Evolutionary conservation across 2,329 filamentous ascomycete genomes (phyloP), one percentile per base, ranked within the genome.

Genomic region (Pleochaeta shiraiana): DNA sequence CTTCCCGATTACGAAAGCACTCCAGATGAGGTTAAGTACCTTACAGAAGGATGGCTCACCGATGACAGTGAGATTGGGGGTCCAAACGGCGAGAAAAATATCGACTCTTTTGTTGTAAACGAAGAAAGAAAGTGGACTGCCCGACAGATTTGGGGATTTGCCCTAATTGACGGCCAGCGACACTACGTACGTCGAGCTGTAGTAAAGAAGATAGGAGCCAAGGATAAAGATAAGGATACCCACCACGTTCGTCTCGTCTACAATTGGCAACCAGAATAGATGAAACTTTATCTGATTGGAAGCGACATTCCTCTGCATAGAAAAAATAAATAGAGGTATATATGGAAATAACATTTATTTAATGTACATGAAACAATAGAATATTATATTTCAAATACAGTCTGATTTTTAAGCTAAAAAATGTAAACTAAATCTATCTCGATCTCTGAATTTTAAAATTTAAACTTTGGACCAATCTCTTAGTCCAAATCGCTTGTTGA

Each of bases 101-200:
- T 84, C 30, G 75, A 83, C 72, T 78, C 74, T 67, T 77, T 71
- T 66, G 81, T 78, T 26, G 74, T 74, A 64, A 82, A 78, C 69
- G 66, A 75, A 53, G 75, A 76, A 62, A 70, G 71, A 67, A 74
- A 74, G 30, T 85, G 83, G 82, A 79, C 74, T 33, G 82, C 79
- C 3, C 74, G 77, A 67, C 81, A 83, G 76, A 67, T 78, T 24
- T 79, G 77, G 76, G 77, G 77, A 0, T 79, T 79, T 67, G 72
- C 74, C 6, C 70, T 72, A 45, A 68, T 78, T 45, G 71, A 77
- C 47, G 76, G 74, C 9, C 68, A 73, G 69, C 73, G 76, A 47
- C 72, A 73, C 39, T 72, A 76, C 68, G 69, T 69, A 3, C 70
- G 75, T 64, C 73, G 76, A 63, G 73, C 77, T 12, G 70, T 75